Evolutionary conservation across 345 rosid species (phyloP), one percentile per base, ranked within the genome.

Genomic region (Salix viminalis): DNA sequence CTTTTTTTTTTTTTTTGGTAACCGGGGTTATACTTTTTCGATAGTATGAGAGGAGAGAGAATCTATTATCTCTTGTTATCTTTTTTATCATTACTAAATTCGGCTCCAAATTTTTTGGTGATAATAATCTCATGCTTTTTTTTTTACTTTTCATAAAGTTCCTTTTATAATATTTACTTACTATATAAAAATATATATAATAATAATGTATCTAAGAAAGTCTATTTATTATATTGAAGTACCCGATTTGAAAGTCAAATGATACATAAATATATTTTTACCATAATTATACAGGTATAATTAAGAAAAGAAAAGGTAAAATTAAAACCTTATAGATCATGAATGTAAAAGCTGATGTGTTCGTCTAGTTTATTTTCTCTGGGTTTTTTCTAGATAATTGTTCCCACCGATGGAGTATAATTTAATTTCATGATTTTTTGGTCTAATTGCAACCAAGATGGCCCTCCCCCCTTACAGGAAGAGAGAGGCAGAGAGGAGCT

Each of bases 401-500:
- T 24, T n/a, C 62, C 24, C 8, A 2, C 61, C 13, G 10, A 54
- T 9, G 4, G 62, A 9, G 28, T 39, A 39, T 39, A 39, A 39
- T 39, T 10, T 41, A 44, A 19, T 52, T 18, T 52, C 60, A 52
- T 7, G 4, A 19, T 6, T 52, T 18, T 52, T 52, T 6, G 23
- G 10, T 52, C 26, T n/a, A 1, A 13, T 36, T 54, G 73, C 62
- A 69, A 44, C 69, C 26, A 69, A 73, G 6, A 75, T 82, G 60
- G 70, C 52, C 65, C 16, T 16, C 24, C 9, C 41, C 74, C 36
- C 32, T n/a, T 13, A 6, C 36, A 30, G 56, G 64, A 6, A 46
- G 76, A 62, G 82, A 68, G 50, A 30, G 85, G 72, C 77, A 39
- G 75, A 37, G 72, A 18, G 60, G 15, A 18, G 5, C 14, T 41